Percentiles rank a stretch among this genome's conserved stretches.
These are phyloP conservation scores for Lipomyces starkeyi DNA, from an alignment of 805 yeast genomes.

Conservation along the genomic window DNA sequence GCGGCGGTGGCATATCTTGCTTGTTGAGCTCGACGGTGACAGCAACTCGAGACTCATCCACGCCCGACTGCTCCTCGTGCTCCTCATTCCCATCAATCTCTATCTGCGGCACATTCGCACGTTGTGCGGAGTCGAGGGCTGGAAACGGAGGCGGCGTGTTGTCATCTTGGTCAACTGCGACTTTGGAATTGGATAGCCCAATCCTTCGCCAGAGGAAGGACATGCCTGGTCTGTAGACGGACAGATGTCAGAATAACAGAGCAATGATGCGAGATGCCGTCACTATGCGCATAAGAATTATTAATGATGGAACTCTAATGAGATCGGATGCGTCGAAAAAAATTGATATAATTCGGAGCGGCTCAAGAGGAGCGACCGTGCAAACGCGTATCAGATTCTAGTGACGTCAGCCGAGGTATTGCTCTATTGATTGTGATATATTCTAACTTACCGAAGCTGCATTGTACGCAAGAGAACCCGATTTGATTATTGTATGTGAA, in stretches of 20 bases:
- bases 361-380: neutral
- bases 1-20: neutral
- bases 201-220: slow-evolving; percentile 7
- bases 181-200: neutral
- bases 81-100: neutral
- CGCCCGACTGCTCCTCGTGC: neutral
- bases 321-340: neutral
- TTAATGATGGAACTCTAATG: neutral
- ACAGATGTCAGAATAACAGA: neutral
- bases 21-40: neutral
- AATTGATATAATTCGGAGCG: neutral
- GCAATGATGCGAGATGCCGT: neutral
- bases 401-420: neutral
- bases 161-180: slow-evolving; percentile 9
- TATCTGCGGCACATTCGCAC: slow-evolving; percentile 13
- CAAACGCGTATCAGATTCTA: neutral
- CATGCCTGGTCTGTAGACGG: neutral
- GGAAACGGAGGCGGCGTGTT: slow-evolving; percentile 30
- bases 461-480: too few species aligned
- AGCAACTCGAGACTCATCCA: neutral
- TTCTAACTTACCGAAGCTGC: too few species aligned
- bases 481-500: too few species aligned
- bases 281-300: neutral
- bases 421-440: neutral
- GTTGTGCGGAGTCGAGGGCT: slow-evolving; percentile 29